A percentile compares a stretch with the other conserved stretches of the same genome.
Conservation (phyloP, 495 filamentous ascomycete species). For the Penicillium taxi region DNA sequence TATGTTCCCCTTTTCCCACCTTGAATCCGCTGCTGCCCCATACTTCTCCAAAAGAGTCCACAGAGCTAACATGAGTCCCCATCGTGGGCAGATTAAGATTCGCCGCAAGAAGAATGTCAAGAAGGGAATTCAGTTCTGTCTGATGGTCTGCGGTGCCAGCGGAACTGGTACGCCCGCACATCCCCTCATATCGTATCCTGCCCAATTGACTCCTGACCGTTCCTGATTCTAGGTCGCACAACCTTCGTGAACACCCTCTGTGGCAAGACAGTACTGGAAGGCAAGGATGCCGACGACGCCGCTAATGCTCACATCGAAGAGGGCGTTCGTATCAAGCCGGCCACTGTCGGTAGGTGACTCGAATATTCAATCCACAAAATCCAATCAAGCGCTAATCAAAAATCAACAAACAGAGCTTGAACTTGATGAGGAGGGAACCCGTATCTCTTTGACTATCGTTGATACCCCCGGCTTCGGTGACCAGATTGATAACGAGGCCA, state of each 20-base stretch:
- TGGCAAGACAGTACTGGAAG: conserved; percentile 78
- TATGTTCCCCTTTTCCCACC: conserved; percentile 46
- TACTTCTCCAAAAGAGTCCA: conserved; percentile 17
- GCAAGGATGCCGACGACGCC: conserved; percentile 87
- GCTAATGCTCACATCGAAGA: conserved; percentile 86
- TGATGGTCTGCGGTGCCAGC: conserved; percentile 99
- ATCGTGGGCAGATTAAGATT: conserved; percentile 67
- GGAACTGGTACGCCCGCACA: conserved; percentile 70
- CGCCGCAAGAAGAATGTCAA: conserved; percentile 99
- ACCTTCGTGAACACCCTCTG: conserved; percentile 99
- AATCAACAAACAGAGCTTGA: conserved; percentile 64
- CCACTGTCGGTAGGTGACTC: conserved; percentile 77
- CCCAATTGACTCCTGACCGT: conserved; percentile 25
- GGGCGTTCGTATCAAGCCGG: conserved; percentile 93
- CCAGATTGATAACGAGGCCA: conserved; percentile 98
- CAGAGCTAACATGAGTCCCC: conserved; percentile 18
- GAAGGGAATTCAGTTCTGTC: conserved; percentile 99
- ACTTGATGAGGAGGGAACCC: conserved; percentile 95
- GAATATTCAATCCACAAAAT: conserved; percentile 2
- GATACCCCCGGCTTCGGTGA: conserved; percentile 98
- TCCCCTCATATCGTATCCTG: background rate
- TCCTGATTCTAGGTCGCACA: conserved; percentile 63
- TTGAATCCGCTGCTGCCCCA: conserved; percentile 24
- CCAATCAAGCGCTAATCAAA: conserved; percentile 5
- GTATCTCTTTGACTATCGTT: conserved; percentile 95